Evolutionary conservation across 208 protist species (phyloP).

Genomic region (Zelonia costaricensis): DNA sequence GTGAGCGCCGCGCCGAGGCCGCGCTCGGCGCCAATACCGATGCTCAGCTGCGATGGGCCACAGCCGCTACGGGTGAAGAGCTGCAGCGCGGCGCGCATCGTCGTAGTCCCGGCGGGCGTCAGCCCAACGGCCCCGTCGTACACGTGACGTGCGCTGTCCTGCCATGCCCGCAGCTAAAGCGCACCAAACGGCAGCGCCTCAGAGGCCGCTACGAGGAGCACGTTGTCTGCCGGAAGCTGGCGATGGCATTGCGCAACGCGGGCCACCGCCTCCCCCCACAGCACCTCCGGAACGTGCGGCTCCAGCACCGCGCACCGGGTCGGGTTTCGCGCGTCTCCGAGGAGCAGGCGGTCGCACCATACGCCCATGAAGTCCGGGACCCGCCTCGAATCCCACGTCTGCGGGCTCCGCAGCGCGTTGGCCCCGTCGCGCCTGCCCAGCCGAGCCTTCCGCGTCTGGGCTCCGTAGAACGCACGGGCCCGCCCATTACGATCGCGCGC

Average conservation of each 20-base stretch:
- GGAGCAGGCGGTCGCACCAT: constrained; percentile 85
- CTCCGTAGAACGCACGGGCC: constrained; percentile 38
- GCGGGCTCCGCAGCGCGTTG: constrained; percentile 39
- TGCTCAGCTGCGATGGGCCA: constrained; percentile 14
- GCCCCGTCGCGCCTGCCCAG: constrained; percentile 1
- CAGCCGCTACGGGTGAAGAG: constrained; percentile 8
- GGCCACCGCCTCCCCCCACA: constrained; percentile 49
- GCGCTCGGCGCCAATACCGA: constrained; percentile 52
- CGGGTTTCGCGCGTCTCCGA: constrained; percentile 59
- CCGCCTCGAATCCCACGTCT: constrained; percentile 75
- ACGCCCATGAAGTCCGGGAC: constrained; percentile 70
- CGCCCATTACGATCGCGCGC: constrained; percentile 61
- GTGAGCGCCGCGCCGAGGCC: constrained; percentile 27
- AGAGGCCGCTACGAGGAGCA: constrained; percentile 62
- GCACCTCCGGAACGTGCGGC: constrained; percentile 44
- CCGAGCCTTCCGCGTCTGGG: constrained; percentile 7
- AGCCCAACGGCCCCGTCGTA: background rate
- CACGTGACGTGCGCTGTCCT: background rate
- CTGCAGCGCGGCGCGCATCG: constrained; percentile 24
- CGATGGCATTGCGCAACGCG: constrained; percentile 63
- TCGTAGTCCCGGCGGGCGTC: background rate
- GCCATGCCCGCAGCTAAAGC: constrained; percentile 22
- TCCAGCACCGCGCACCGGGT: constrained; percentile 64
- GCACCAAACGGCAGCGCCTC: constrained; percentile 51
- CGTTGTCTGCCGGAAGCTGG: constrained; percentile 32